phyloP scores from a whole-genome alignment of 306 rosid genomes.

The Quercus robur region DNA sequence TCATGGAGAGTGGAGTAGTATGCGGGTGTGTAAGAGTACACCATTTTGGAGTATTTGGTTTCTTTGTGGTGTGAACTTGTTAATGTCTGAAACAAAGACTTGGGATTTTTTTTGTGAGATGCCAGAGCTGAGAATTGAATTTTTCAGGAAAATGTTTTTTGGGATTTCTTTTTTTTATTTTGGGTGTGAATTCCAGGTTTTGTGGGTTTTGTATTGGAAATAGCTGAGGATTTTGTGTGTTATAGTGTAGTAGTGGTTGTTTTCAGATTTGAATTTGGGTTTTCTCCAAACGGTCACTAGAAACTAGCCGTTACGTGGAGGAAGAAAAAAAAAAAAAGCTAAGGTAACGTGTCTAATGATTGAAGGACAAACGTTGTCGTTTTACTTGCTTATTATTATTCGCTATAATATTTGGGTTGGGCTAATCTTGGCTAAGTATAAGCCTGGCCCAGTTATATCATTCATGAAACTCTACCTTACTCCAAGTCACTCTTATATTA shows the following conservation, averaged over 20 bases:
- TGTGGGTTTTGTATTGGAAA: constrained; percentile 11
- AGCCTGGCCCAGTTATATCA: too few species aligned
- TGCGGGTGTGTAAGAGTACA: constrained; percentile 72
- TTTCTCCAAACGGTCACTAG: constrained; percentile 48
- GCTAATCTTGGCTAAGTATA: too few species aligned
- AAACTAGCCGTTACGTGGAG: constrained; percentile 57
- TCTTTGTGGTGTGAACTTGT: neutral
- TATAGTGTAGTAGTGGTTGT: neutral
- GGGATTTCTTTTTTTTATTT: neutral
- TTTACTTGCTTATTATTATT: neutral
- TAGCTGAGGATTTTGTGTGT: neutral
- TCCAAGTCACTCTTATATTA: too few species aligned
- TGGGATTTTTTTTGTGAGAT: neutral
- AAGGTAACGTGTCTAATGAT: neutral
- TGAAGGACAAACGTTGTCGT: neutral
- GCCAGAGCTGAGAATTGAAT: constrained; percentile 13
- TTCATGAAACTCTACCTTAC: too few species aligned
- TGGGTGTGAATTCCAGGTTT: constrained; percentile 5
- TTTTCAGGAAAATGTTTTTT: neutral
- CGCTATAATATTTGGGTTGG: too few species aligned
- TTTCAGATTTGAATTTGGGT: constrained; percentile 36
- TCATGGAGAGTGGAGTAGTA: constrained; percentile 91
- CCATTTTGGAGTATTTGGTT: constrained; percentile 47
- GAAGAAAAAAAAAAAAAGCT: neutral
- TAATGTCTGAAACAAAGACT: neutral